These are phyloP conservation scores for Cytospora mali DNA, from an alignment of 2,329 filamentous ascomycete genomes.

Conservation along the genomic window DNA sequence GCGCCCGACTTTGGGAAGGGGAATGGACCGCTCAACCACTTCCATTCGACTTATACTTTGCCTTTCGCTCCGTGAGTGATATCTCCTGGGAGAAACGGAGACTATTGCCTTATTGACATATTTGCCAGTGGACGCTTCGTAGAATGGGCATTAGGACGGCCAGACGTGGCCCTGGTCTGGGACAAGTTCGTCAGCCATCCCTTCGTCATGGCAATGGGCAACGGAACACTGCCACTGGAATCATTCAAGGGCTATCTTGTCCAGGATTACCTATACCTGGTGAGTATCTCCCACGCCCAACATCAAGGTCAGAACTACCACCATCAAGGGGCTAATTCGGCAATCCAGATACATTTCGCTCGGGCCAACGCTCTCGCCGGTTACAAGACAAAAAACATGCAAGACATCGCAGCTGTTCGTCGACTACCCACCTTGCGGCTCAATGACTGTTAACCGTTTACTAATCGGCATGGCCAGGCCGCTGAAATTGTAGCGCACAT, in stretches of 20 bases:
- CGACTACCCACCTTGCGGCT: too few relatives aligned
- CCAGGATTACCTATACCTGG: constrained; percentile 90
- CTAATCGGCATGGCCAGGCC: constrained; percentile 29
- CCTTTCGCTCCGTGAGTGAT: constrained; percentile 65
- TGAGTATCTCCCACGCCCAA: constrained; percentile 48
- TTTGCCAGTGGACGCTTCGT: constrained; percentile 71
- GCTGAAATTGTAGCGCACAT: constrained; percentile 73
- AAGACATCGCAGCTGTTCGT: constrained; percentile 70
- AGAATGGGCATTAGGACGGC: constrained; percentile 76
- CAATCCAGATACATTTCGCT: constrained; percentile 76
- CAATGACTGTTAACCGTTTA: background rate
- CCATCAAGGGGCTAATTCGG: constrained; percentile 3
- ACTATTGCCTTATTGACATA: background rate
- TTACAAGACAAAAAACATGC: constrained; percentile 78
- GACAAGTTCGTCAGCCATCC: constrained; percentile 75
- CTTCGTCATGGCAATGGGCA: constrained; percentile 77
- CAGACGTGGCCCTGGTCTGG: constrained; percentile 77
- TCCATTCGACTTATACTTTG: constrained; percentile 69
- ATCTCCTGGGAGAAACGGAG: background rate
- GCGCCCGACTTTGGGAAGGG: constrained; percentile 66
- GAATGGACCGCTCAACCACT: constrained; percentile 76
- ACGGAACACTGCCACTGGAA: constrained; percentile 72
- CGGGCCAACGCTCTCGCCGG: constrained; percentile 82
- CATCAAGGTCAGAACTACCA: too few relatives aligned
- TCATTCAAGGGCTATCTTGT: constrained; percentile 88